phyloP scores from a whole-genome alignment of 2,329 filamentous ascomycete genomes.

The Penicillium nordicum region DNA sequence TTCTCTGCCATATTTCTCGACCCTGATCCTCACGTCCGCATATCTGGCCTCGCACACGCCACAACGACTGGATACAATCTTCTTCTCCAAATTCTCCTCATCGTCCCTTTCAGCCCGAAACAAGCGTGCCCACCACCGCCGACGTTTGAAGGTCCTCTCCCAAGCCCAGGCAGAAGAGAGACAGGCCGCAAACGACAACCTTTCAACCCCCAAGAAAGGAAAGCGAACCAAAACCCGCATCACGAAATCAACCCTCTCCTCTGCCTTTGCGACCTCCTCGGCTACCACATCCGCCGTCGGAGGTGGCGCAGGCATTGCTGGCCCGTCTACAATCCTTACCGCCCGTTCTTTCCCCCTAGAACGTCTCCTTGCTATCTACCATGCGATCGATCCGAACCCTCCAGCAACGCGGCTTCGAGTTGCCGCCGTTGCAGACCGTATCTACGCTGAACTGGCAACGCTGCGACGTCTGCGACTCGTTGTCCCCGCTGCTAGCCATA shows the following conservation, averaged over 20 bases:
- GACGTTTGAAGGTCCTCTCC: slow-evolving; percentile 41
- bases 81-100: slow-evolving; percentile 50
- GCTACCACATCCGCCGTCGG: slow-evolving; percentile 35
- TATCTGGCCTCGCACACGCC: slow-evolving; percentile 49
- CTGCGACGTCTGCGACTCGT: slow-evolving; percentile 46
- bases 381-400: slow-evolving; percentile 47
- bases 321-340: slow-evolving; percentile 40
- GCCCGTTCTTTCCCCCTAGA: slow-evolving; percentile 46
- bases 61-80: slow-evolving; percentile 47
- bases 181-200: slow-evolving; percentile 26
- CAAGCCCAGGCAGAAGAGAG: slow-evolving; percentile 37
- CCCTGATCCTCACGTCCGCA: slow-evolving; percentile 46
- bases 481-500: slow-evolving; percentile 40
- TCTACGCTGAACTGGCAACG: slow-evolving; percentile 47
- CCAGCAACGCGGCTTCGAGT: slow-evolving; percentile 39
- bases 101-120: slow-evolving; percentile 42
- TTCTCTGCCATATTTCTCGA: slow-evolving; percentile 46
- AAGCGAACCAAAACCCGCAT: slow-evolving; percentile 40
- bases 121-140: slow-evolving; percentile 44
- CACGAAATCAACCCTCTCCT: slow-evolving; percentile 41
- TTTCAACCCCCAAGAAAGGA: slow-evolving; percentile 33
- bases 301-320: slow-evolving; percentile 32
- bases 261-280: slow-evolving; percentile 39
- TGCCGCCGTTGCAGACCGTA: slow-evolving; percentile 40
- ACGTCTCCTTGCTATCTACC: slow-evolving; percentile 47